Conservation (phyloP, 208 protist species). For the Crithidia mellificae region DNA sequence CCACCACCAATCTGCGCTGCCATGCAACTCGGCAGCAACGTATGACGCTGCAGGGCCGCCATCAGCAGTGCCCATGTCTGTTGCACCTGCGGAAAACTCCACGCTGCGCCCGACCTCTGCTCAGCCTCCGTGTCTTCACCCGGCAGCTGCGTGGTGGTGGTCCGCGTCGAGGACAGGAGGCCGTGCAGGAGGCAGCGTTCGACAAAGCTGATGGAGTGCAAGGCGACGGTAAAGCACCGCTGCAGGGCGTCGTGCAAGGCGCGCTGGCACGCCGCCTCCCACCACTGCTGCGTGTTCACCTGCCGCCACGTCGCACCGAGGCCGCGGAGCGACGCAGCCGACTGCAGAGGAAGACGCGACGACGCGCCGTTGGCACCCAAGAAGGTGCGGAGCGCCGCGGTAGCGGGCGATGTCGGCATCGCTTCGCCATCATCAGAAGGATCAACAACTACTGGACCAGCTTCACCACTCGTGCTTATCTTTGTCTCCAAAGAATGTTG, state of each 20-base stretch:
- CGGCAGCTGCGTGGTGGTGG: no score
- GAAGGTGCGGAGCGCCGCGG: background rate
- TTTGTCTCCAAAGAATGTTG: no score
- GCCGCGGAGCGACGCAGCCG: background rate
- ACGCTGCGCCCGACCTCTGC: background rate
- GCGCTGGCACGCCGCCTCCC: conserved; percentile 2
- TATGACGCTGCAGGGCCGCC: conserved; percentile 12
- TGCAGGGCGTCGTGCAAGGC: conserved; percentile 24
- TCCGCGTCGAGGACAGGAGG: conserved; percentile 1
- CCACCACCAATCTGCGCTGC: no score
- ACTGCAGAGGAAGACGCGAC: no score
- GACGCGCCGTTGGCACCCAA: no score
- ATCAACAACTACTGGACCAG: no score
- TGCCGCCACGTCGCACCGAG: conserved; percentile 12
- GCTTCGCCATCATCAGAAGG: no score
- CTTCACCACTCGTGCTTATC: no score
- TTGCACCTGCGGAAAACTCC: background rate
- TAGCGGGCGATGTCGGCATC: no score
- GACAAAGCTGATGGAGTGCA: conserved; percentile 20
- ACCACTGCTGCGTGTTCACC: conserved; percentile 10
- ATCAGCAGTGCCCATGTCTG: conserved; percentile 15
- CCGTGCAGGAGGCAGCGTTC: conserved; percentile 20
- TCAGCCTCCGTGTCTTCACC: background rate
- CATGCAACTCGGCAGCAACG: background rate
- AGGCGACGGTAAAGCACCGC: conserved; percentile 28